phyloP scores from a whole-genome alignment of 495 filamentous ascomycete genomes.

The Sordaria brevicollis region DNA sequence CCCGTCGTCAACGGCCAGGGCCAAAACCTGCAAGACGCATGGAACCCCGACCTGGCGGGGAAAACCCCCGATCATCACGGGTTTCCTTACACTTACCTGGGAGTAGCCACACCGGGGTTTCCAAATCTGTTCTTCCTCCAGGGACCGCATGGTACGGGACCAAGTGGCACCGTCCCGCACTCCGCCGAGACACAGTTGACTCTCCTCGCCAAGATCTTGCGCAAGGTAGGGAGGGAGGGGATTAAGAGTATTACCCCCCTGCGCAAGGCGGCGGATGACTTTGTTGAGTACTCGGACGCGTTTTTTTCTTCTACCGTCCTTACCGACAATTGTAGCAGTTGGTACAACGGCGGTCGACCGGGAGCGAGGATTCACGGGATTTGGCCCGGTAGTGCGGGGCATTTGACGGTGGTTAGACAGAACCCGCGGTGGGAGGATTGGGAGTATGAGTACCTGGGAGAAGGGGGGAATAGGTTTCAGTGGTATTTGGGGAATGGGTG shows the following conservation, averaged over 20 bases:
- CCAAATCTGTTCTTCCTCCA: slow-evolving; percentile 55
- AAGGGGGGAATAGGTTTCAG: slow-evolving; percentile 29
- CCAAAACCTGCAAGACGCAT: slow-evolving; percentile 37
- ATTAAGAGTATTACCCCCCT: slow-evolving; percentile 49
- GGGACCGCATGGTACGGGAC: slow-evolving; percentile 45
- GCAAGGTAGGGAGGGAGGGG: slow-evolving; percentile 52
- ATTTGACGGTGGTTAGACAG: slow-evolving; percentile 43
- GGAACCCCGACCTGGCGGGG: slow-evolving; percentile 13
- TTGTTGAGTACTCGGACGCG: slow-evolving; percentile 48
- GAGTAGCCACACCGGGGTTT: slow-evolving; percentile 49
- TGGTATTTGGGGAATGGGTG: slow-evolving; percentile 38
- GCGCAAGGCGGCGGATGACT: slow-evolving; percentile 48
- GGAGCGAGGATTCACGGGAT: slow-evolving; percentile 49
- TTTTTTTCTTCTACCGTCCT: slow-evolving; percentile 54
- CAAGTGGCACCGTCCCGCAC: slow-evolving; percentile 42
- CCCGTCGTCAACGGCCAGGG: slow-evolving; percentile 41
- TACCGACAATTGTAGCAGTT: slow-evolving; percentile 54
- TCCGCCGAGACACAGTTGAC: slow-evolving; percentile 46
- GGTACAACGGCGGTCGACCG: slow-evolving; percentile 55
- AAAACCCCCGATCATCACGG: slow-evolving; percentile 37
- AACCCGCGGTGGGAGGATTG: slow-evolving; percentile 65
- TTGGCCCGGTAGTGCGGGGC: slow-evolving; percentile 56
- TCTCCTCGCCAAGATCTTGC: slow-evolving; percentile 52
- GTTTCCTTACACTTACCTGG: slow-evolving; percentile 56
- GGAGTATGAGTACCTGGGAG: slow-evolving; percentile 48